Conservation (phyloP, 2,329 filamentous ascomycete genomes). For the Fusarium virguliforme region DNA sequence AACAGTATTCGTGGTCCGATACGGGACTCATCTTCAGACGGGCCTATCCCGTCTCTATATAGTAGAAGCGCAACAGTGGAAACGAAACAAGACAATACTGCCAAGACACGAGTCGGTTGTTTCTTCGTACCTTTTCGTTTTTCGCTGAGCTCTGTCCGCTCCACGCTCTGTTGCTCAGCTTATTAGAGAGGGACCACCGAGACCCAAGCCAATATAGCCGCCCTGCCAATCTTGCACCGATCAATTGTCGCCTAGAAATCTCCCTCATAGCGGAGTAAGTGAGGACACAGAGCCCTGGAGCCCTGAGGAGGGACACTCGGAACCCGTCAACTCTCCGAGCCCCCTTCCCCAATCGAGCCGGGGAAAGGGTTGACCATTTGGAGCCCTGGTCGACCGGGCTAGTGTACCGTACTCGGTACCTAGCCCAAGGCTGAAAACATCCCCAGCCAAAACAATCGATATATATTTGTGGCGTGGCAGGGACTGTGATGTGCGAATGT, state of each 20-base stretch:
- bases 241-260: neutral
- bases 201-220: neutral
- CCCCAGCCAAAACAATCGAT: constrained; percentile 1
- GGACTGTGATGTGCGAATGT: neutral
- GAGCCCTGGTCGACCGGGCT: constrained; percentile 7
- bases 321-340: constrained; percentile 35
- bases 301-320: constrained; percentile 19
- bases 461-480: neutral
- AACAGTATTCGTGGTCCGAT: no score
- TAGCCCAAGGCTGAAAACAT: neutral
- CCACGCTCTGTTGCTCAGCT: neutral
- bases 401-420: constrained; percentile 1
- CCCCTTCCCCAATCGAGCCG: neutral
- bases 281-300: neutral
- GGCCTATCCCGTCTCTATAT: no score
- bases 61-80: neutral
- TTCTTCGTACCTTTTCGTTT: neutral
- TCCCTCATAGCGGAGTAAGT: constrained; percentile 5
- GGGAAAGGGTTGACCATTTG: neutral
- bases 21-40: no score
- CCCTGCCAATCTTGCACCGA: constrained; percentile 8
- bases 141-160: neutral
- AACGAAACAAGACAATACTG: neutral
- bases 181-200: neutral
- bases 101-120: neutral